These are phyloP conservation scores for Hibiscus tridactylites DNA, from an alignment of 345 rosid species.

Conservation along the genomic window DNA sequence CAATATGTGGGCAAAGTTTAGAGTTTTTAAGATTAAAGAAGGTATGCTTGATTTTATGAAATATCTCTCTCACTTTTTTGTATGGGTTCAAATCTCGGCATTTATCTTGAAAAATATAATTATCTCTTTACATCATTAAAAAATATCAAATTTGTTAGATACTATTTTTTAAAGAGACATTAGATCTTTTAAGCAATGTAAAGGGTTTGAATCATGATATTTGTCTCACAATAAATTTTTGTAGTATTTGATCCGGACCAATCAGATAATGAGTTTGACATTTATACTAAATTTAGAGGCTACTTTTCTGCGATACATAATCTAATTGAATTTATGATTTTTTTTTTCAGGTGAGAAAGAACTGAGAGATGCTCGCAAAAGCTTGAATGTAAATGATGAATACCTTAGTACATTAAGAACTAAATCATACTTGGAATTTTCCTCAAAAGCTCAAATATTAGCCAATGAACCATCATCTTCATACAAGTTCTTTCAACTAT, in stretches of 20 bases:
- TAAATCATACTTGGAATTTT: constrained; percentile 32
- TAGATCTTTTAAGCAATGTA: too few species aligned
- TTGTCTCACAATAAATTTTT: too few species aligned
- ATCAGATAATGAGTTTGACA: too few species aligned
- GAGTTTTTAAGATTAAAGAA: constrained; percentile 17
- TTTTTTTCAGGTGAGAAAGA: constrained; percentile 23
- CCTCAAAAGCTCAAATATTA: constrained; percentile 29
- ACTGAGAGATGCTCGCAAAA: constrained; percentile 12
- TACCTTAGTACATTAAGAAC: constrained; percentile 36
- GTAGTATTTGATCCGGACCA: too few species aligned
- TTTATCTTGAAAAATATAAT: too few species aligned
- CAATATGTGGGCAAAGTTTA: constrained; percentile 28
- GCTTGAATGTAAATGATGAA: constrained; percentile 36
- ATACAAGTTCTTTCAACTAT: constrained; percentile 24
- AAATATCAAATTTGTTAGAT: too few species aligned
- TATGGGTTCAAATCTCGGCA: too few species aligned
- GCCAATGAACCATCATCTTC: constrained; percentile 17
- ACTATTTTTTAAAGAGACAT: too few species aligned
- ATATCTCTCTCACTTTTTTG: too few species aligned
- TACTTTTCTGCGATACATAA: not conserved
- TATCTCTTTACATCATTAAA: too few species aligned
- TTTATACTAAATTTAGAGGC: too few species aligned
- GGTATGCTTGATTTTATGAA: constrained; percentile 11
- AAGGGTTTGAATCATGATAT: too few species aligned
- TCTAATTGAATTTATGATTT: not conserved